These are phyloP conservation scores for Coemansia sp. DNA, from an alignment of 192 early-diverging fungal species.

Conservation along the genomic window DNA sequence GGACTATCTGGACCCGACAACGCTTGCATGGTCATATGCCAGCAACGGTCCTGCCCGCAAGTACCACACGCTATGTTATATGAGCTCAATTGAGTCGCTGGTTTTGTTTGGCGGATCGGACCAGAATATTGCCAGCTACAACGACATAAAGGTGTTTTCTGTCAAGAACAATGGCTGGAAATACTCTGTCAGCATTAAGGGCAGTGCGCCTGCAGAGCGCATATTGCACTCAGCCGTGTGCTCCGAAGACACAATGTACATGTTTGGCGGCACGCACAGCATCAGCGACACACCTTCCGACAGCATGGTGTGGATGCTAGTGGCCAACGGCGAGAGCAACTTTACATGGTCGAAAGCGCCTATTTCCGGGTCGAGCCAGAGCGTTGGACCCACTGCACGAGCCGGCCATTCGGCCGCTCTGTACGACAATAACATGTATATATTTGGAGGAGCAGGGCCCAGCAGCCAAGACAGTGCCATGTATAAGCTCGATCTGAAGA, in stretches of 20 bases:
- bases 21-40: conserved; percentile 54
- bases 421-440: conserved; percentile 57
- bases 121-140: conserved; percentile 45
- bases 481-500: conserved; percentile 57
- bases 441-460: conserved; percentile 63
- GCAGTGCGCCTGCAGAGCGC: conserved; percentile 52
- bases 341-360: conserved; percentile 48
- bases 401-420: conserved; percentile 64
- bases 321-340: background rate
- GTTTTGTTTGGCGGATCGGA: conserved; percentile 64
- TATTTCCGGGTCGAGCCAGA: conserved; percentile 16
- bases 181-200: conserved; percentile 39
- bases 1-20: conserved; percentile 43
- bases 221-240: conserved; percentile 64
- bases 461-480: conserved; percentile 56
- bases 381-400: conserved; percentile 50
- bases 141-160: conserved; percentile 52
- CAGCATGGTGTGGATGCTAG: conserved; percentile 51
- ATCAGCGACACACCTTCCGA: conserved; percentile 38
- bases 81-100: conserved; percentile 54
- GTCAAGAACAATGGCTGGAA: conserved; percentile 52
- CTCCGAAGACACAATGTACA: conserved; percentile 59
- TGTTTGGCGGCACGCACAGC: conserved; percentile 57
- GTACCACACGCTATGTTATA: conserved; percentile 55
- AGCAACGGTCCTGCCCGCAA: conserved; percentile 55